Evolutionary conservation across 495 filamentous ascomycete species (phyloP), one percentile per base, ranked within the genome.

Genomic region (Lasiosphaeriaceae sp.): DNA sequence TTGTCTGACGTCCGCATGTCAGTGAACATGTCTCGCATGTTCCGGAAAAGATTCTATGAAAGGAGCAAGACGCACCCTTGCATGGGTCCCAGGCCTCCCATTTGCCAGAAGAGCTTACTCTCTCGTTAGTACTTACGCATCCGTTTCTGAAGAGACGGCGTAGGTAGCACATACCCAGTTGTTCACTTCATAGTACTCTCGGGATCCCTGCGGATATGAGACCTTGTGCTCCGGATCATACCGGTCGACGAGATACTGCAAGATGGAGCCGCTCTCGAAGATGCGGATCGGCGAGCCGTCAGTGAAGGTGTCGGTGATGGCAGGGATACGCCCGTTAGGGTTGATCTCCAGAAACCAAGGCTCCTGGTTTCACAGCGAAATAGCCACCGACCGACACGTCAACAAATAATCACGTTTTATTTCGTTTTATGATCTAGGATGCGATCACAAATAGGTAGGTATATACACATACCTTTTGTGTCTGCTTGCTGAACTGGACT

Each of bases 311-410:
- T 96, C 93, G 22, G 88, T 92, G 22, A 97, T 62, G 16, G 92
- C 92, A n/a, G 92, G 92, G 63, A 96, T 96, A 55, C 93, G 90
- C 62, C 92, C 92, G 66, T 97, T 96, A 52, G 92, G 92, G 74
- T 96, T 96, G 71, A 97, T 94, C 37, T 83, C 84, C 41, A 96
- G 80, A 76, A 93, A 97, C 89, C 89, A 95, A 1, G 75, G 79
- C 55, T 80, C 78, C 60, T 65, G 34, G 17, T 31, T 4, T 31
- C 26, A 31, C 45, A 22, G 11, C n/a, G n/a, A n/a, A n/a, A n/a
- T n/a, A n/a, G n/a, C n/a, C n/a, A n/a, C n/a, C n/a, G n/a, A n/a
- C n/a, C n/a, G n/a, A 7, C 45, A 11, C 22, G 22, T 47, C 19
- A 47, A 47, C 20, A 21, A n/a, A n/a, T n/a, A n/a, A n/a, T n/a